phyloP scores from a whole-genome alignment of 768 basidiomycete species.

The Pleurotus sapidus region DNA sequence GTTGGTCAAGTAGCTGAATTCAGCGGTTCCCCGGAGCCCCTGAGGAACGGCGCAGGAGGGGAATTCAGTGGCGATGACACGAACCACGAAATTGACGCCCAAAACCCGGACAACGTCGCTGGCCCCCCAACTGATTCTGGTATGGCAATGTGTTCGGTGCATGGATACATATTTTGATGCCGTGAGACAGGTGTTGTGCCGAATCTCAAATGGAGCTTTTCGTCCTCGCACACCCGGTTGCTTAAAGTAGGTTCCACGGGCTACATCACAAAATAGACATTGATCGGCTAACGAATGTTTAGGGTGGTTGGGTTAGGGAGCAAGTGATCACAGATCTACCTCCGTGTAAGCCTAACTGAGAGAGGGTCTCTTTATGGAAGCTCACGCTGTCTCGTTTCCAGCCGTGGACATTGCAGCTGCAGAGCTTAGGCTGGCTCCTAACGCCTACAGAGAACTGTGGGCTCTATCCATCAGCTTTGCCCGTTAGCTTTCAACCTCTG shows the following conservation, averaged over 20 bases:
- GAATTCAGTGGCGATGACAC: constrained; percentile 10
- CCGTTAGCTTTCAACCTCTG: background rate
- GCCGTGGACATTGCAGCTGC: constrained; percentile 13
- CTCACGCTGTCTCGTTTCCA: background rate
- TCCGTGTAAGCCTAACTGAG: constrained; percentile 10
- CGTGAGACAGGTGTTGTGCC: constrained; percentile 5
- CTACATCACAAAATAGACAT: too few species aligned
- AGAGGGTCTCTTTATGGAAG: background rate
- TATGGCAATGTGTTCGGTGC: background rate
- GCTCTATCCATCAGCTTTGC: background rate
- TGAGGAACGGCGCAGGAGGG: constrained; percentile 8
- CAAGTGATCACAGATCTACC: constrained; percentile 14
- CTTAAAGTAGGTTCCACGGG: constrained; percentile 1
- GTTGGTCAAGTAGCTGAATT: constrained; percentile 9
- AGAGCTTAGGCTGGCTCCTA: constrained; percentile 12
- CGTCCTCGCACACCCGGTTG: constrained; percentile 10
- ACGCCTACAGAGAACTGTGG: constrained; percentile 15
- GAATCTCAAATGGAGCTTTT: constrained; percentile 13
- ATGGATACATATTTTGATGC: background rate
- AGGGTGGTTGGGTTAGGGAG: constrained; percentile 16
- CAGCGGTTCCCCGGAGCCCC: constrained; percentile 8
- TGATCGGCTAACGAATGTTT: background rate
- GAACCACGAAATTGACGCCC: constrained; percentile 8
- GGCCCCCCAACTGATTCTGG: constrained; percentile 10
- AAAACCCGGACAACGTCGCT: constrained; percentile 12